These are phyloP conservation scores for Fraxinus ornus DNA, from an alignment of 305 asterid genomes.

Conservation along the genomic window DNA sequence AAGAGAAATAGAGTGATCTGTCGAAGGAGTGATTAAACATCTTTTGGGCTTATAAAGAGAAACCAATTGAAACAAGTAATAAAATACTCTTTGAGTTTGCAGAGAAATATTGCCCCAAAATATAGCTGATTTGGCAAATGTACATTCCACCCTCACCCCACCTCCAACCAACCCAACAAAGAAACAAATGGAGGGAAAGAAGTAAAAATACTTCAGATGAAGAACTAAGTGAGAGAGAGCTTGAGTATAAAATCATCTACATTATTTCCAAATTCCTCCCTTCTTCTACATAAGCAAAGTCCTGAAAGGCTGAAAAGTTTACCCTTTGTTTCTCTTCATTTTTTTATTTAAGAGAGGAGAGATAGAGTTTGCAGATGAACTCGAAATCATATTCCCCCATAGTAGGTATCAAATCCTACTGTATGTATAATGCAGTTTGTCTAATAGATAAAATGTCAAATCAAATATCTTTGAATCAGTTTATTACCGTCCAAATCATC, in stretches of 20 bases:
- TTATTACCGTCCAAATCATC: constrained; percentile 71
- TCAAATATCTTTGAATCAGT: constrained; percentile 13
- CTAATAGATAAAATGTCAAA: constrained; percentile 10
- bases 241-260: neutral
- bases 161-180: neutral
- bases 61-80: neutral
- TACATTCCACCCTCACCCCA: neutral
- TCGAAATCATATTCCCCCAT: constrained; percentile 12
- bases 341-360: neutral
- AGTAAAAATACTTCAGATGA: neutral
- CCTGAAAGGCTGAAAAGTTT: neutral
- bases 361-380: constrained; percentile 1
- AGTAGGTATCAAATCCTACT: neutral
- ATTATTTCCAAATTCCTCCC: constrained; percentile 1
- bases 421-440: neutral
- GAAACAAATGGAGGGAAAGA: neutral
- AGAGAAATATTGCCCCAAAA: neutral
- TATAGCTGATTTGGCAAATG: neutral
- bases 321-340: neutral
- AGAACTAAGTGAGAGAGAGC: neutral
- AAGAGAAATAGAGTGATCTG: constrained; percentile 14
- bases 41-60: constrained; percentile 10
- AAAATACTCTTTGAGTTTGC: neutral
- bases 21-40: constrained; percentile 4
- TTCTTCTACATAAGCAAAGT: constrained; percentile 14